These are phyloP conservation scores for Candida fluviatilis DNA, from an alignment of 805 yeast species.

Conservation along the genomic window DNA sequence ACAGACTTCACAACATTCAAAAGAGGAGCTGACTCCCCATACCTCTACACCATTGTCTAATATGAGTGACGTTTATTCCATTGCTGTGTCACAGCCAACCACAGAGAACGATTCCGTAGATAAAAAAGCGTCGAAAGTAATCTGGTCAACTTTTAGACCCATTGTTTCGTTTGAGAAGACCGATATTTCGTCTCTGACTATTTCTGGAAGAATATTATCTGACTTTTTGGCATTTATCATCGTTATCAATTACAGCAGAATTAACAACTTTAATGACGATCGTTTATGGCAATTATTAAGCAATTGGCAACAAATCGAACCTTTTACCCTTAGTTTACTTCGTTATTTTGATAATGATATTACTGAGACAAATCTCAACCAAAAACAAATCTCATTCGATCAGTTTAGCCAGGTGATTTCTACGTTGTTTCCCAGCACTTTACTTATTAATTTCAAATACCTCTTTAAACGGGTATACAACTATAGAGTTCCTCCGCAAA, in stretches of 20 bases:
- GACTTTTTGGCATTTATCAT: constrained; percentile 48
- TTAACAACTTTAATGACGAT: constrained; percentile 24
- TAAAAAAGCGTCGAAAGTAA: constrained; percentile 12
- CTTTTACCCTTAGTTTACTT: constrained; percentile 41
- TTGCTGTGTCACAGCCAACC: constrained; percentile 9
- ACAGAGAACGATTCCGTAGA: constrained; percentile 12
- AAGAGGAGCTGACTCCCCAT: too few species aligned
- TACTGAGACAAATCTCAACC: constrained; percentile 8
- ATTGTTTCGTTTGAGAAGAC: constrained; percentile 37
- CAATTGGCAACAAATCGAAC: constrained; percentile 42
- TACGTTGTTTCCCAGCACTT: constrained; percentile 25
- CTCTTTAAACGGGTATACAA: constrained; percentile 1
- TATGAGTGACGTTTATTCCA: constrained; percentile 14
- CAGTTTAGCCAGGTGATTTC: constrained; percentile 16
- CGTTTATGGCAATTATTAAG: constrained; percentile 17
- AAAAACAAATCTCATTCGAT: constrained; percentile 10
- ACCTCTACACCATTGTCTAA: too few species aligned
- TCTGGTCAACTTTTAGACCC: constrained; percentile 28
- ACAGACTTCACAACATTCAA: not conserved
- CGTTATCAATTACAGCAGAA: constrained; percentile 18
- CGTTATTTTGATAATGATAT: constrained; percentile 46
- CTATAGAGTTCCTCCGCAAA: constrained; percentile 2
- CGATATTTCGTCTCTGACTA: constrained; percentile 28
- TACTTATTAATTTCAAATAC: constrained; percentile 15
- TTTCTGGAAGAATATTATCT: constrained; percentile 40